Base-by-base conservation (phyloP, 371 early-diverging fungal genomes). In the Mucor saturninus region DNA sequence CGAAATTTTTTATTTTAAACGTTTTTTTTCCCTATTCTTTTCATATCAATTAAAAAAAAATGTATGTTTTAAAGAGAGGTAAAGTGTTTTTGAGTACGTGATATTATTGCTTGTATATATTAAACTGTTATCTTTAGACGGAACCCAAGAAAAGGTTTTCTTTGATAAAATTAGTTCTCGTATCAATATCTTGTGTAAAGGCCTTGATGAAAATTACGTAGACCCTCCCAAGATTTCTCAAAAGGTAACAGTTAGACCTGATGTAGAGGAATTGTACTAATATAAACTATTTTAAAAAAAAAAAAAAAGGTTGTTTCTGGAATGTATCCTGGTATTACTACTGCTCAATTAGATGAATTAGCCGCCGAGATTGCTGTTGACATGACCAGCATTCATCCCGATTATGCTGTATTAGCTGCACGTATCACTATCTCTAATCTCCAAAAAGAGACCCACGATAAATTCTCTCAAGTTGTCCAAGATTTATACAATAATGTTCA, bases 141-240 rank as follows among this genome's bases (percentile, higher is more conserved):
- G 93, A 39, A 83, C 88, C 53, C 85, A 82, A 67, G 95, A 94
- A 67, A 82, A 84, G 58, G 95, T 94, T 53, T 88, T 88, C 70
- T 94, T 94, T 59, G 95, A 94, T 83, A 94, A 94, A 86, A 96
- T 97, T 73, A 95, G 93, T n/a, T 84, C 90, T 26, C 79, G 95
- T 59, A 91, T 95, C 71, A 85, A 77, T 76, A 93, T 91, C 76
- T 88, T 95, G 11, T 92, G 93, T 77, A 87, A 93, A 73, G 92
- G 93, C 6, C 83, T 95, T 59, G 89, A 95, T 78, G 80, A 83
- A 62, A 87, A 89, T 78, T 92, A 79, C 74, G 92, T 95, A 5
- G 94, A 95, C 69, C 89, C 94, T 31, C 91, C 88, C 6, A 80
- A 84, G 45, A 86, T 95, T n/a, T 86, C 94, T 50, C 92, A 93